Percentiles rank a stretch among this genome's conserved stretches.
phyloP scores from a whole-genome alignment of 148 eudicot genomes.

The Fagopyrum homotropicum region DNA sequence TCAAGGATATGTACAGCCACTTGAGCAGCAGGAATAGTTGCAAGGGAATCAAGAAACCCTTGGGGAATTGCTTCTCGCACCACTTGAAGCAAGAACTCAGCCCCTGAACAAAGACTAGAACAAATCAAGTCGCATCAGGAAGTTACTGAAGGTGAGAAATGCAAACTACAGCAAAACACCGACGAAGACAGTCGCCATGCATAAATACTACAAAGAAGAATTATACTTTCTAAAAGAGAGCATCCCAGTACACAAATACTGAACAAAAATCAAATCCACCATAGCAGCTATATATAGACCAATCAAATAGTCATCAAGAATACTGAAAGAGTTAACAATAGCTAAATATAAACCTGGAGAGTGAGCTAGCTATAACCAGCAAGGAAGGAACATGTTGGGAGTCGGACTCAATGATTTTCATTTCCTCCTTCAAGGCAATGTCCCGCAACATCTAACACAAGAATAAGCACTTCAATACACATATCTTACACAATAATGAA shows the following conservation, averaged over 20 bases:
- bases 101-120: constrained; percentile 87
- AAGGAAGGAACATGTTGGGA: constrained; percentile 50
- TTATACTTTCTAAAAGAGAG: background rate
- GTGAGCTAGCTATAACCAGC: constrained; percentile 73
- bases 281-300: background rate
- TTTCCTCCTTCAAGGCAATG: constrained; percentile 80
- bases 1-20: constrained; percentile 75
- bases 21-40: constrained; percentile 63
- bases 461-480: constrained; percentile 15
- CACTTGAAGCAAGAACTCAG: constrained; percentile 66
- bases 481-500: background rate
- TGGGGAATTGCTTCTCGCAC: constrained; percentile 69
- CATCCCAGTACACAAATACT: background rate
- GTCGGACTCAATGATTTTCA: constrained; percentile 34
- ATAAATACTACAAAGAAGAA: background rate
- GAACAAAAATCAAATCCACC: background rate
- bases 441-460: constrained; percentile 61
- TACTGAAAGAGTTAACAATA: background rate
- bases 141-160: background rate
- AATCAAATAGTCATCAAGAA: background rate
- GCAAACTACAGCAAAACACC: background rate
- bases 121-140: constrained; percentile 33
- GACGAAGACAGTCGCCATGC: background rate
- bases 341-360: constrained; percentile 53
- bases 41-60: constrained; percentile 37